These are phyloP conservation scores for Drechslera avenae DNA, from an alignment of 2,329 filamentous ascomycete genomes.

Conservation along the genomic window DNA sequence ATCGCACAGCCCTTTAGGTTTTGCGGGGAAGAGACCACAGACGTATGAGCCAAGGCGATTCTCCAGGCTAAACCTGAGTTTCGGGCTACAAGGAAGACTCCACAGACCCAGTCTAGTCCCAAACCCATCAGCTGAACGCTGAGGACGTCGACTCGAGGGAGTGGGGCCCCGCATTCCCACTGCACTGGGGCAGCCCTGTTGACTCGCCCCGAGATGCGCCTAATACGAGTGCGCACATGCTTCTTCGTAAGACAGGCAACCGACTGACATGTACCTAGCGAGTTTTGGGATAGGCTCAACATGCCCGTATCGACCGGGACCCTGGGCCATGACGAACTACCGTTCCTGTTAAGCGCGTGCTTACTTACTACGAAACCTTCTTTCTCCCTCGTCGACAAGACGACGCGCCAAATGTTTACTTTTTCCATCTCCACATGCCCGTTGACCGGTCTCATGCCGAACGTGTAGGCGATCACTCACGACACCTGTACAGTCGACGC, in stretches of 20 bases:
- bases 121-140: slow-evolving; percentile 19
- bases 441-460: neutral
- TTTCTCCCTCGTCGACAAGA: neutral
- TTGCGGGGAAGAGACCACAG: slow-evolving; percentile 9
- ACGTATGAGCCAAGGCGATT: slow-evolving; percentile 10
- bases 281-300: neutral
- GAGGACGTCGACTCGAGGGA: slow-evolving; percentile 21
- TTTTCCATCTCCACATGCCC: neutral
- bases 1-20: neutral
- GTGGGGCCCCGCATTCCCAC: slow-evolving; percentile 39
- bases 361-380: slow-evolving; percentile 1
- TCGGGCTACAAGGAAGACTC: slow-evolving; percentile 6
- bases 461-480: neutral
- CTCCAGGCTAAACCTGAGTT: slow-evolving; percentile 22
- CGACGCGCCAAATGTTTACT: neutral
- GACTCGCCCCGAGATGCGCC: neutral
- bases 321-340: neutral
- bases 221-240: neutral
- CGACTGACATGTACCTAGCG: neutral
- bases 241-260: neutral
- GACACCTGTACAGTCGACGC: neutral
- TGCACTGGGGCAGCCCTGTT: slow-evolving; percentile 6
- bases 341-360: neutral
- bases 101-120: slow-evolving; percentile 18
- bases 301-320: neutral